phyloP scores from a whole-genome alignment of 345 rosid species.

The Corymbia maculata region DNA sequence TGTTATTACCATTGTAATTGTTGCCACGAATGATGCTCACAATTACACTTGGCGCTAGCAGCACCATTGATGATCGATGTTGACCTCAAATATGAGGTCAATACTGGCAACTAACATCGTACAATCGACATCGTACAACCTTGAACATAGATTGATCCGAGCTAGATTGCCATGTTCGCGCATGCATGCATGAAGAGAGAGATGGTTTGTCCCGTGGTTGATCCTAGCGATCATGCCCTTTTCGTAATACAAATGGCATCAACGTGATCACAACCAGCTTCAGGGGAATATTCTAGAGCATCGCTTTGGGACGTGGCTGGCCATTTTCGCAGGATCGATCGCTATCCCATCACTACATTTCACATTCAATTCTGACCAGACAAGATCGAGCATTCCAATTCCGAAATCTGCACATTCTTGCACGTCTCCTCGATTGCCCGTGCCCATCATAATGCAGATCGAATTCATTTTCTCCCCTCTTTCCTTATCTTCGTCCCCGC shows the following conservation, averaged over 20 bases:
- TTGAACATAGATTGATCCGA: neutral
- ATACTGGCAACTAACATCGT: neutral
- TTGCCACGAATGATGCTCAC: too few relatives aligned
- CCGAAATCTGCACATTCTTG: neutral
- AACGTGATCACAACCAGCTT: neutral
- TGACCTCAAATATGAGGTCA: neutral
- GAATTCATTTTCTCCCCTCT: neutral
- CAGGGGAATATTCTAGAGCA: neutral
- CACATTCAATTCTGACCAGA: neutral
- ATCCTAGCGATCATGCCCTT: neutral
- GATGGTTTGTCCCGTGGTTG: rapidly evolving
- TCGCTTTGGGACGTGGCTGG: neutral
- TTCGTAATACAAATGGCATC: neutral
- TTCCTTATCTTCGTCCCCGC: neutral
- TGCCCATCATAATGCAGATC: neutral
- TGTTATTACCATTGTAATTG: too few relatives aligned
- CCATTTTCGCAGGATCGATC: neutral
- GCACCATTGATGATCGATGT: neutral
- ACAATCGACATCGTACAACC: neutral
- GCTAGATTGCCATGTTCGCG: neutral
- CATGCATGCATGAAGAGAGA: neutral
- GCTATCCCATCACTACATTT: neutral
- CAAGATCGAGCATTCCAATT: neutral
- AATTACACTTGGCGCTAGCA: too few relatives aligned
- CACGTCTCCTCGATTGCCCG: neutral